Evolutionary conservation across 2,329 filamentous ascomycete genomes (phyloP).

Genomic region (Aspergillus brasiliensis): DNA sequence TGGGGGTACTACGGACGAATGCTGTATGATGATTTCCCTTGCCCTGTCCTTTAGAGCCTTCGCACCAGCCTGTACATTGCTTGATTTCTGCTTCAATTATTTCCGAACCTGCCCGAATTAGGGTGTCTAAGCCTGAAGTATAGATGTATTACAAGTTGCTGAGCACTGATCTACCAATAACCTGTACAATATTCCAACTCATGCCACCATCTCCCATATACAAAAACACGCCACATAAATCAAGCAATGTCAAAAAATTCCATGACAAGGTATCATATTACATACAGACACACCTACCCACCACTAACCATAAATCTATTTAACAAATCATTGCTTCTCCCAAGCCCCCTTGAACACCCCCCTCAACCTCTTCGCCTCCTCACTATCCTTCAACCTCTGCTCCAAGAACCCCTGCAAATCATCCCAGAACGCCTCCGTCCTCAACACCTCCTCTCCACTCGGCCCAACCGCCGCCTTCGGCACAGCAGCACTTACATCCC

Average conservation of each 20-base stretch:
- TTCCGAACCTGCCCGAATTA: not conserved
- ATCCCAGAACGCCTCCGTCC: constrained; percentile 78
- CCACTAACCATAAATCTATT: constrained; percentile 3
- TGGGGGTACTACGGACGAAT: not conserved
- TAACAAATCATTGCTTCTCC: constrained; percentile 29
- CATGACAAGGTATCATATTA: constrained; percentile 8
- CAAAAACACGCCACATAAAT: not conserved
- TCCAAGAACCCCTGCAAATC: constrained; percentile 80
- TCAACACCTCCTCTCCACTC: constrained; percentile 63
- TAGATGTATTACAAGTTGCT: not conserved
- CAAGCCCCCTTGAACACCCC: constrained; percentile 72
- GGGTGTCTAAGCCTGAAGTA: not conserved
- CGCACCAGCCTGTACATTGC: constrained; percentile 5
- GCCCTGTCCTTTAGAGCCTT: not conserved
- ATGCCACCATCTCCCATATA: not conserved
- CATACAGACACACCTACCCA: not conserved
- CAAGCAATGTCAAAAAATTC: not conserved
- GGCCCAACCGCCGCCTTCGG: constrained; percentile 51
- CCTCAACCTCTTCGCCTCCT: constrained; percentile 65
- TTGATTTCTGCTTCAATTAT: not conserved
- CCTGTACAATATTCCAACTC: not conserved
- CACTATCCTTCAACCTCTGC: constrained; percentile 73
- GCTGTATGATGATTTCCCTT: constrained; percentile 5
- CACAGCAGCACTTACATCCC: constrained; percentile 22
- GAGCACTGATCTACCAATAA: not conserved